Base-by-base conservation (phyloP, 1,139 yeast species). In the Debaryomyces fabryi region DNA sequence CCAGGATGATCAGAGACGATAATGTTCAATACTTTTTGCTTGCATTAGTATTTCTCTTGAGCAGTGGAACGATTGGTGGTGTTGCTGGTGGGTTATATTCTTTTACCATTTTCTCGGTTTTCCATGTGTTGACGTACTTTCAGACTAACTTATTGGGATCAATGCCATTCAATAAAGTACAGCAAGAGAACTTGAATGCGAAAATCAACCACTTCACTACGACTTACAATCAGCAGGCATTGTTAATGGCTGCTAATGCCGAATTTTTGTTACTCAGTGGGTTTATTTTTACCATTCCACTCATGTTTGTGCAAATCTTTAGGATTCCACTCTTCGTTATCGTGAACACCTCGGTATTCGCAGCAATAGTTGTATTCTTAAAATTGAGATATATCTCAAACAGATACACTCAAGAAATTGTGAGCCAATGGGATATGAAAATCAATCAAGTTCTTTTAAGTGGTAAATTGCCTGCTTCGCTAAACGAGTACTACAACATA, bases 111-210 rank as follows among this genome's bases (percentile, higher is more conserved):
- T 83, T 76, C 62, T 79, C 86, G 0, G 52, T 79, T 3, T 83
- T 83, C 69, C 88, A 83, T 64, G 66, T 77, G 21, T 63, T 82
- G 52, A 71, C 74, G 34, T 83, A 83, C 63, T 74, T 80, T 60
- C 78, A 74, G 46, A 56, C 60, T 41, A 63, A 66, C 47, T 51
- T 68, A 33, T 58, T 68, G 39, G 51, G 54, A 10, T 52, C 59
- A 13, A 55, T 61, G 16, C 62, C 70, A 8, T 42, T 62, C 12
- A 49, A 53, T 13, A 45, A 64, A 13, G 50, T 51, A 6, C 30
- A 50, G 6, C 67, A 68, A 51, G 68, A 65, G 45, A 34, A 42
- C 5, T 47, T 65, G 37, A 65, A 60, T 47, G 48, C 62, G 7
- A 36, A 30, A 6, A 74, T 79, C 46, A 60, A 64, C 33, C 58